Evolutionary conservation across 768 basidiomycete genomes (phyloP).

Genomic region (Mycena galericulata): DNA sequence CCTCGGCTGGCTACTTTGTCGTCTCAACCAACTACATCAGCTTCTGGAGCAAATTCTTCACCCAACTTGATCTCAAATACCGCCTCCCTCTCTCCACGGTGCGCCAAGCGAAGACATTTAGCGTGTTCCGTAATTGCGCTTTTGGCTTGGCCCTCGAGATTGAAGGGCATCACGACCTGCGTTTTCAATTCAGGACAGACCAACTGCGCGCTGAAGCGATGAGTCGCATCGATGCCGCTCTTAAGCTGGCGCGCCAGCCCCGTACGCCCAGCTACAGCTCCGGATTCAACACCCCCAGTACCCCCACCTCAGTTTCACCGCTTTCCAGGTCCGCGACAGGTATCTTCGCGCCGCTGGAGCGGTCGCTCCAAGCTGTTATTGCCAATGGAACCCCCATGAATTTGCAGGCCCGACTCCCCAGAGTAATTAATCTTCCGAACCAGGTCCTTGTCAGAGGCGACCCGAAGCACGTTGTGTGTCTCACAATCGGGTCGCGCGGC

Average conservation of each 20-base stretch:
- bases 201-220: conserved; percentile 59
- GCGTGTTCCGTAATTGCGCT: conserved; percentile 40
- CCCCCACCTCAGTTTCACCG: background rate
- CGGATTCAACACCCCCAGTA: conserved; percentile 3
- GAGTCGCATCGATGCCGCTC: conserved; percentile 44
- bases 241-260: conserved; percentile 28
- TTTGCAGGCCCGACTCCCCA: conserved; percentile 52
- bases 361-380: conserved; percentile 49
- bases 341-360: conserved; percentile 59
- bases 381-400: conserved; percentile 44
- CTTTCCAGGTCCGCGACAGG: conserved; percentile 46
- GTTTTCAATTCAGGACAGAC: conserved; percentile 61
- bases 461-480: conserved; percentile 67
- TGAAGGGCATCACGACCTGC: conserved; percentile 57
- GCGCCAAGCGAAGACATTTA: conserved; percentile 52
- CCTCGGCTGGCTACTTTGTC: conserved; percentile 56
- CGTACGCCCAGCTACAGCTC: conserved; percentile 12
- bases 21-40: conserved; percentile 53
- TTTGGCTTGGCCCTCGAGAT: conserved; percentile 58
- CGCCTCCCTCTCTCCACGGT: conserved; percentile 57
- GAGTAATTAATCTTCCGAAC: conserved; percentile 60
- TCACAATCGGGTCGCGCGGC: conserved; percentile 76
- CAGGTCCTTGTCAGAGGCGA: conserved; percentile 45
- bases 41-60: conserved; percentile 61
- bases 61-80: conserved; percentile 51